A percentile compares a stretch with the other conserved stretches of the same genome.
These are phyloP conservation scores for Fusarium penzigii DNA, from an alignment of 2,329 filamentous ascomycete species.

Conservation along the genomic window DNA sequence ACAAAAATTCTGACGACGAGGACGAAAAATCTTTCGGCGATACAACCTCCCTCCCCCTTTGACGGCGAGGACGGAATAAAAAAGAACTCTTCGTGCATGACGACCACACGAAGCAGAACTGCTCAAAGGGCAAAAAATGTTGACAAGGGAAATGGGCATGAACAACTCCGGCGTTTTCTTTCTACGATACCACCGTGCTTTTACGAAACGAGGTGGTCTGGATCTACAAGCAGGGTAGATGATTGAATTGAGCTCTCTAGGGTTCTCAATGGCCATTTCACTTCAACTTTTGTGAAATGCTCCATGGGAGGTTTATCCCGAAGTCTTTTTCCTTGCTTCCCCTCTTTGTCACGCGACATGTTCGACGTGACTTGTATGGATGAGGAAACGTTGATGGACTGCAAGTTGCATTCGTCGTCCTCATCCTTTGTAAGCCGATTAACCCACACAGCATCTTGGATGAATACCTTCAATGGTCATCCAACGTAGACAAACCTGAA, in stretches of 20 bases:
- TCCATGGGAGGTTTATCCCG: slow-evolving; percentile 76
- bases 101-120: slow-evolving; percentile 13
- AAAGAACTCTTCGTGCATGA: slow-evolving; percentile 10
- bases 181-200: slow-evolving; percentile 20
- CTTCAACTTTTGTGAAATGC: slow-evolving; percentile 61
- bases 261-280: slow-evolving; percentile 74
- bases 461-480: slow-evolving; percentile 3
- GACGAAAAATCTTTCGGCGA: slow-evolving; percentile 16
- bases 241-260: slow-evolving; percentile 42
- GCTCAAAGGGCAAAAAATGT: slow-evolving; percentile 25
- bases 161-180: slow-evolving; percentile 40
- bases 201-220: slow-evolving; percentile 28
- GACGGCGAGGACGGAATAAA: slow-evolving; percentile 22
- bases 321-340: slow-evolving; percentile 47
- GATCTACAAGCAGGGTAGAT: slow-evolving; percentile 42
- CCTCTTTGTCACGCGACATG: slow-evolving; percentile 16
- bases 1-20: slow-evolving; percentile 19
- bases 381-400: slow-evolving; percentile 7
- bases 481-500: slow-evolving; percentile 17
- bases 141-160: slow-evolving; percentile 38
- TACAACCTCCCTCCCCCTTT: slow-evolving; percentile 16
- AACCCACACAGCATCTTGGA: slow-evolving; percentile 7
- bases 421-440: slow-evolving; percentile 18
- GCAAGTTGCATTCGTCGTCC: slow-evolving; percentile 8
- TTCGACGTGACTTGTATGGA: slow-evolving; percentile 4